Evolutionary conservation across 768 basidiomycete species (phyloP).

Genomic region (Tricholoma saponaceum): DNA sequence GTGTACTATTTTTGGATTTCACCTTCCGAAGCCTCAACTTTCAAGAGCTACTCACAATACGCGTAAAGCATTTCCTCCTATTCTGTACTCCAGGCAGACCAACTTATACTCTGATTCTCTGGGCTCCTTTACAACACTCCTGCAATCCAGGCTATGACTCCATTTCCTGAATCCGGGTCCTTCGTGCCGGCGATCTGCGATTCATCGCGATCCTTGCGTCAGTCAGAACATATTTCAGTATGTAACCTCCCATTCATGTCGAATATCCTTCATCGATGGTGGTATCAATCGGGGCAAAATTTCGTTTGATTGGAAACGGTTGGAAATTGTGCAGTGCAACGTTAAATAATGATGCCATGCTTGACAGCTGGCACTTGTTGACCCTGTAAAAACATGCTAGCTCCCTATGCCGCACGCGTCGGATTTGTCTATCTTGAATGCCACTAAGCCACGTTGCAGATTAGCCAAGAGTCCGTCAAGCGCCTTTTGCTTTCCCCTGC

Average conservation of each 20-base stretch:
- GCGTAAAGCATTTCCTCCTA: too few relatives aligned
- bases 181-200: constrained; percentile 51
- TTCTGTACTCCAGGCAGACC: too few relatives aligned
- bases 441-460: constrained; percentile 34
- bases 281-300: background rate
- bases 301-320: background rate
- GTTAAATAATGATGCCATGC: background rate
- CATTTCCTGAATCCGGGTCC: constrained; percentile 42
- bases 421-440: background rate
- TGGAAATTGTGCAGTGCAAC: background rate
- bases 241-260: constrained; percentile 21
- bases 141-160: constrained; percentile 10
- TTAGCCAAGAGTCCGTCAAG: constrained; percentile 51
- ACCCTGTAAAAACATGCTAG: background rate
- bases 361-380: background rate
- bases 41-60: too few relatives aligned
- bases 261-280: background rate
- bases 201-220: constrained; percentile 46
- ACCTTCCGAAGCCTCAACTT: too few relatives aligned
- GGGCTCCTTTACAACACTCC: background rate
- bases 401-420: background rate
- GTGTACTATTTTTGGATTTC: background rate
- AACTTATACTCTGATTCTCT: background rate
- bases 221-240: constrained; percentile 49
- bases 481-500: constrained; percentile 61